Conservation (phyloP, 345 rosid genomes). For the Eucalyptus dawsonii region DNA sequence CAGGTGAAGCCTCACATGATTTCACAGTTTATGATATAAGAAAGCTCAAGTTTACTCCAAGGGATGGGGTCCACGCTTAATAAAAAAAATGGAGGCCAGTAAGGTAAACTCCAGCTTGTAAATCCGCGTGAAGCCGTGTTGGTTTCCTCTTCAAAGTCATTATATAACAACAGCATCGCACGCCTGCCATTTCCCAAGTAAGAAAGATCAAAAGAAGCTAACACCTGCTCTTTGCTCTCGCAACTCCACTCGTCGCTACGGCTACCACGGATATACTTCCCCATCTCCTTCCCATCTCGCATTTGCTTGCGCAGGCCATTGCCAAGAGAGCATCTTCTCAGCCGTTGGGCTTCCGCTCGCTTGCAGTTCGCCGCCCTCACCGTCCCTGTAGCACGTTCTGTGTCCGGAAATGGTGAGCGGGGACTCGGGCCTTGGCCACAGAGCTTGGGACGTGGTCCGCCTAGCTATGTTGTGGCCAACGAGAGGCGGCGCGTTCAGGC, state of each 20-base stretch:
- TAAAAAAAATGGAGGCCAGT: neutral
- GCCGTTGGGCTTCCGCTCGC: neutral
- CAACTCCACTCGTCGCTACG: neutral
- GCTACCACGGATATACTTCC: neutral
- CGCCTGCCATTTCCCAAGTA: neutral
- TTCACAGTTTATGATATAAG: neutral
- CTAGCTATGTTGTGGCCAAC: constrained; percentile 53
- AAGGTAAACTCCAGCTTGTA: neutral
- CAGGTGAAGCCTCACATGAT: neutral
- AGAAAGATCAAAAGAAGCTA: neutral
- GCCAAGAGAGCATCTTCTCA: neutral
- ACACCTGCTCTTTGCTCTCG: neutral
- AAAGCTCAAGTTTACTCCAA: neutral
- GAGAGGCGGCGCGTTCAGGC: constrained; percentile 58
- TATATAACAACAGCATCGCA: neutral
- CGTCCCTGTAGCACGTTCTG: neutral
- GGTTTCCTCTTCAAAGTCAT: neutral
- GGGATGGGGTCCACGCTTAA: neutral
- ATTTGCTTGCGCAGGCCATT: neutral
- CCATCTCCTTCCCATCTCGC: neutral
- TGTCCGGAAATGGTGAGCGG: neutral
- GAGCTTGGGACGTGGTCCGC: constrained; percentile 49
- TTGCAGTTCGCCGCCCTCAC: neutral
- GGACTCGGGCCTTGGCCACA: neutral
- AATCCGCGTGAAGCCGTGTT: neutral